phyloP scores from a whole-genome alignment of 116 monocot genomes.

The Zostera marina region DNA sequence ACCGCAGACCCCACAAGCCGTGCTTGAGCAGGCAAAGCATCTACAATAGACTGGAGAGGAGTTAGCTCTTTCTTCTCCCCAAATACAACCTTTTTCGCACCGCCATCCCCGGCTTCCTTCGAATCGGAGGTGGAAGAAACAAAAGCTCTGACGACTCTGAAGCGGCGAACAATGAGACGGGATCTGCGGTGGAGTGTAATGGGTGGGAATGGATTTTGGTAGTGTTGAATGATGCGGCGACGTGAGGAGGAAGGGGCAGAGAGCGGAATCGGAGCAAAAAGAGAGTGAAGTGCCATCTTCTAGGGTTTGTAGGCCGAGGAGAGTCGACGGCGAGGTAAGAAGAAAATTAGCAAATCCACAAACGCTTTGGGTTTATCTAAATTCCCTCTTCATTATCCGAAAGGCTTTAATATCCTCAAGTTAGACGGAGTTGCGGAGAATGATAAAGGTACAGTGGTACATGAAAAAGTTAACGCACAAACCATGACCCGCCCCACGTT shows the following conservation, averaged over 20 bases:
- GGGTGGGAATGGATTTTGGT: neutral
- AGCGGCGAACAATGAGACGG: slow-evolving; percentile 1
- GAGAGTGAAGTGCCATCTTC: neutral
- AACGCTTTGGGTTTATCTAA: no score
- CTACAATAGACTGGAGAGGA: slow-evolving; percentile 31
- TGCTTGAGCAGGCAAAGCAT: slow-evolving; percentile 38
- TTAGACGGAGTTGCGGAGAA: no score
- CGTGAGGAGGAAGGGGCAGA: neutral
- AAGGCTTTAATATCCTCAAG: no score
- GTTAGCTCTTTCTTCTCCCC: slow-evolving; percentile 42
- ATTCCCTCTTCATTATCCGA: no score
- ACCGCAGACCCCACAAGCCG: slow-evolving; percentile 35
- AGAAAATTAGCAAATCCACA: no score
- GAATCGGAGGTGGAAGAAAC: neutral
- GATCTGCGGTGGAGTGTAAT: neutral
- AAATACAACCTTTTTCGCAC: slow-evolving; percentile 16
- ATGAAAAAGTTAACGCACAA: no score
- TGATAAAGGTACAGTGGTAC: no score
- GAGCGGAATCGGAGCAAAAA: neutral
- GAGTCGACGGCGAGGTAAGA: neutral
- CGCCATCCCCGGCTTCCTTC: neutral
- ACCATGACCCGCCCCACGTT: no score
- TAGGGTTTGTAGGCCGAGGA: neutral
- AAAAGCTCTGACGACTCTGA: neutral
- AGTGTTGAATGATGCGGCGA: neutral